Percentiles rank a stretch among this genome's conserved stretches.
These are phyloP conservation scores for Arthonia radiata DNA, from an alignment of 495 filamentous ascomycete genomes.

Conservation along the genomic window DNA sequence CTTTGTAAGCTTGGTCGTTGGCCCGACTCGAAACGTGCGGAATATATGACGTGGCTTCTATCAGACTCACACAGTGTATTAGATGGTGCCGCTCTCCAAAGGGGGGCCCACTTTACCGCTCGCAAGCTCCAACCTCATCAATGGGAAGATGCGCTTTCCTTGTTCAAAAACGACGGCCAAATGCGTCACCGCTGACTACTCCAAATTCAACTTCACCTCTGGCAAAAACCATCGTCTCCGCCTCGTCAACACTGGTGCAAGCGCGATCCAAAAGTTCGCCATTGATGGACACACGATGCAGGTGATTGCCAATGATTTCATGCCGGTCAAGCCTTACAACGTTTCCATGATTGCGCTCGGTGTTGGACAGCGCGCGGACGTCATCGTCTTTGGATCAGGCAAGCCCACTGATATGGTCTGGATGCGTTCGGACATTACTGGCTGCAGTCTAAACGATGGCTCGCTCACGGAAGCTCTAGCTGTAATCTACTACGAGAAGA, in stretches of 20 bases:
- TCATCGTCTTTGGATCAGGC: background rate
- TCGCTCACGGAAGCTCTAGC: background rate
- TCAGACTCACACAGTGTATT: too few species aligned
- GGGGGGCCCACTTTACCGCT: too few species aligned
- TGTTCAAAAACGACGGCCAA: too few species aligned
- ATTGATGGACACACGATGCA: constrained; percentile 18
- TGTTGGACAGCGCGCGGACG: constrained; percentile 7
- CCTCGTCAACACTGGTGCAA: background rate
- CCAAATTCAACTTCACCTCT: background rate
- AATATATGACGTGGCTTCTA: too few species aligned
- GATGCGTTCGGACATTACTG: constrained; percentile 7
- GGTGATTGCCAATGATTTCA: constrained; percentile 21
- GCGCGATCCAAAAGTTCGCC: constrained; percentile 16
- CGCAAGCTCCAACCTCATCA: too few species aligned
- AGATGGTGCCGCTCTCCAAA: too few species aligned
- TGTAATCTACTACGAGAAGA: background rate
- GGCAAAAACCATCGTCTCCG: background rate
- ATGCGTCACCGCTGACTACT: constrained; percentile 1
- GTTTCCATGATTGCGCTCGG: constrained; percentile 8
- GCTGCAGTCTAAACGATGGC: background rate
- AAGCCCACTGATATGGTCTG: background rate
- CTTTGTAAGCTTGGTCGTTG: too few species aligned
- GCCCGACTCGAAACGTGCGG: too few species aligned
- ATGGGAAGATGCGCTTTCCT: background rate
- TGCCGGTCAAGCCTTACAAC: constrained; percentile 16